Base-by-base conservation (phyloP, 2,329 filamentous ascomycete species). In the Fusarium setosum region DNA sequence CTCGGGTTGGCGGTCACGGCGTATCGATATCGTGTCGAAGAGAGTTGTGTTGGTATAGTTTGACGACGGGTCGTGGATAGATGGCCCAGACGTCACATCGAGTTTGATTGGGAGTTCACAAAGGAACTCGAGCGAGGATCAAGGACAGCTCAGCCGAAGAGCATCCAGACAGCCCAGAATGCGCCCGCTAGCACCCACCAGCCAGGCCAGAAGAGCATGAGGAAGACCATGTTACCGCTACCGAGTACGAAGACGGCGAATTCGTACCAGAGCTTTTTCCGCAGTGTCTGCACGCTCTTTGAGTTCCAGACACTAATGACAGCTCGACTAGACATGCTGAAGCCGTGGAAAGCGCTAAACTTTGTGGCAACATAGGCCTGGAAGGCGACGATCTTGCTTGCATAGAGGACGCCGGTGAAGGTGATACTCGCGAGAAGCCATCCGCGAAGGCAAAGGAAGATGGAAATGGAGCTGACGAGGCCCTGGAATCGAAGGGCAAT, bases 161-260 rank as follows among this genome's bases (percentile, higher is more conserved):
- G 73, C 56, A 69, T 66, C 73, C 77, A 82, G 32, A 74, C 38
- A 4, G 71, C 71, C 65, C 79, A 75, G 2, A 72, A 61, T n/a
- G 73, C 65, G 7, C 78, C 72, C 3, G 70, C 81, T 26, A 88
- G 59, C 24, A 87, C 60, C 59, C 80, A 75, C 85, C 86, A 88
- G 0, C 86, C 86, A 0, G 86, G 86, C 86, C 85, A 88, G 65
- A 88, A 84, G 63, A 87, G 61, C 59, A 86, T 42, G 29, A 87
- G 72, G 61, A 83, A 78, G 55, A 88, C 42, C 26, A 75, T 70
- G 62, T 86, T 86, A 21, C 82, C 79, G 6, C 81, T 79, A 4
- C 85, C 84, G 20, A 88, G 78, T 34, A 87, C 76, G 48, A 83
- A 78, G 47, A 81, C 75, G 57, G 81, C 82, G 56, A 88, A 80